A percentile compares a stretch with the other conserved stretches of the same genome.
These are phyloP conservation scores for Cryptococcus sp. DNA, from an alignment of 1,284 basidiomycete genomes.

Conservation along the genomic window DNA sequence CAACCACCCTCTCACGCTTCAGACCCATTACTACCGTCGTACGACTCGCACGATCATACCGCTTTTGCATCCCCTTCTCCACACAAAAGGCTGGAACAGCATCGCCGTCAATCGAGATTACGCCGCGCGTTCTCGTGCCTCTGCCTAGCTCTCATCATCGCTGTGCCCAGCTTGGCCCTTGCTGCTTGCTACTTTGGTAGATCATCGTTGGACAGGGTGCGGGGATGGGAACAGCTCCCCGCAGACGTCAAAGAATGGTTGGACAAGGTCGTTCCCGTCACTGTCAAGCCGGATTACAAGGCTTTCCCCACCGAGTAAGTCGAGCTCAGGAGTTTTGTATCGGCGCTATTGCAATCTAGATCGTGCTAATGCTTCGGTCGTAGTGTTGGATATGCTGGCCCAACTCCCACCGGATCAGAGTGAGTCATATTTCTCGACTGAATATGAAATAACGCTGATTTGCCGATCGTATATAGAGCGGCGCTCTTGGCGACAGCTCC, in stretches of 20 bases:
- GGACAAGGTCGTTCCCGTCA: conserved; percentile 26
- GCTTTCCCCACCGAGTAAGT: conserved; percentile 51
- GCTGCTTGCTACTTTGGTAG: conserved; percentile 31
- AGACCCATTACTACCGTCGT: conserved; percentile 48
- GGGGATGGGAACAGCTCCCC: conserved; percentile 37
- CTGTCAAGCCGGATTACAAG: conserved; percentile 24
- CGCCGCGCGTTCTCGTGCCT: conserved; percentile 26
- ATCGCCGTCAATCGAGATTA: conserved; percentile 7
- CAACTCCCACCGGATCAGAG: conserved; percentile 80
- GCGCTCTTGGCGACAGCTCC: conserved; percentile 76
- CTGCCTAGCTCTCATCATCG: conserved; percentile 29
- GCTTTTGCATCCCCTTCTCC: conserved; percentile 5
- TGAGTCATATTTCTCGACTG: conserved; percentile 26
- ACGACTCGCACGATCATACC: conserved; percentile 18
- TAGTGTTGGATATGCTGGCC: conserved; percentile 75
- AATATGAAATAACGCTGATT: not conserved
- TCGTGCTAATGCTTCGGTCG: not conserved
- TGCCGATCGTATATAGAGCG: conserved; percentile 50
- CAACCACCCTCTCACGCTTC: conserved; percentile 18
- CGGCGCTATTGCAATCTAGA: conserved; percentile 10
- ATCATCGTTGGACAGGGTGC: conserved; percentile 25
- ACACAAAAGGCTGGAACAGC: conserved; percentile 9
- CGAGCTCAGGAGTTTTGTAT: not conserved
- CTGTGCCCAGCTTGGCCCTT: conserved; percentile 27
- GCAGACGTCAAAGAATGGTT: conserved; percentile 42